phyloP scores from a whole-genome alignment of 1,284 basidiomycete genomes.

The Trametes polyzona region DNA sequence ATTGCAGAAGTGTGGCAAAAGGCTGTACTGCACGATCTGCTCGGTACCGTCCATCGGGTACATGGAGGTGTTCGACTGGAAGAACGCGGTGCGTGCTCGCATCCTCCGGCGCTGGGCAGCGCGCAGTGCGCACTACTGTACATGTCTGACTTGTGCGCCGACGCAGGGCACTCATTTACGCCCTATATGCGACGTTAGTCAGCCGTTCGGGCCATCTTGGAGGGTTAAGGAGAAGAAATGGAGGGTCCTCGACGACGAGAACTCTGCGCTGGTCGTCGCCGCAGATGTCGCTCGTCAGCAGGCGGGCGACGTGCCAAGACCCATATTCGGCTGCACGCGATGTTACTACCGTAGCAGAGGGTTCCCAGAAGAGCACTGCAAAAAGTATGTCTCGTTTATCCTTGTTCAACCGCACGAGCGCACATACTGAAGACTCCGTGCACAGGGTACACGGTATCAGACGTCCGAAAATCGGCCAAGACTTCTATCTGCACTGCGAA shows the following conservation, averaged over 20 bases:
- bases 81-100: conserved; percentile 1
- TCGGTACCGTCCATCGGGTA: not conserved
- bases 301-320: not conserved
- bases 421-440: not conserved
- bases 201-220: not conserved
- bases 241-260: not conserved
- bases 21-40: conserved; percentile 30
- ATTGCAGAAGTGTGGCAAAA: conserved; percentile 44
- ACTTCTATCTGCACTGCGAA: not conserved
- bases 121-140: not conserved
- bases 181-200: not conserved
- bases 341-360: not conserved
- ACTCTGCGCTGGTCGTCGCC: not conserved
- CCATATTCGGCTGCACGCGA: not conserved
- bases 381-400: not conserved
- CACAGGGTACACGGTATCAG: not conserved
- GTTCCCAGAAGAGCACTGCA: not conserved
- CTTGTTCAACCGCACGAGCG: not conserved
- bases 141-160: not conserved
- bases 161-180: not conserved
- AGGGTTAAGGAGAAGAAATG: not conserved
- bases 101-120: no score
- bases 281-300: not conserved
- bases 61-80: conserved; percentile 9
- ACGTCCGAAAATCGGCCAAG: not conserved